Evolutionary conservation across 805 yeast genomes (phyloP), one percentile per base, ranked within the genome.

Genomic region (Saccharomycopsis fodiens): DNA sequence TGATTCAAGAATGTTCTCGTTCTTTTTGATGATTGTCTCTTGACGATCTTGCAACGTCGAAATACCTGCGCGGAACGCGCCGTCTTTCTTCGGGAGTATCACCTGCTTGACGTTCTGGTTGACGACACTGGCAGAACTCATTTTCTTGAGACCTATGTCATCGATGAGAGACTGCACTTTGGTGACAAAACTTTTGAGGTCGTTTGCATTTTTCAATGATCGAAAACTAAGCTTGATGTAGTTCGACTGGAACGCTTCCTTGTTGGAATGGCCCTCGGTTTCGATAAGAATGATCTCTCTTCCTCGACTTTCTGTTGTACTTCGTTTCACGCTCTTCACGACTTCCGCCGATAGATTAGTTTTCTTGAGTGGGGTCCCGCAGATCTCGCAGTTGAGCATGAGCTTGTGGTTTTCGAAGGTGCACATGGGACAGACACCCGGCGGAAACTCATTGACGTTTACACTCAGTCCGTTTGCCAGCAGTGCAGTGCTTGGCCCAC

Each of bases 381-480:
- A 91, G 58, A 93, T 73, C 61, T 91, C 98, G 62, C 98, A 91
- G 51, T 69, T 70, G 31, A 69, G 62, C 69, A 91, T 67, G 2
- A 85, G 76, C 0, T 88, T 84, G 60, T 89, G 96, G 59, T 91
- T 93, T 10, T 77, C 64, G 56, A 88, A 91, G 0, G 97, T 85
- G 54, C 95, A 85, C 10, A 67, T 59, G 3, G 77, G 69, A 48
- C 85, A 78, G n/a, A n/a, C n/a, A n/a, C n/a, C n/a, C n/a, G n/a
- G n/a, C n/a, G n/a, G n/a, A n/a, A n/a, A n/a, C 27, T 30, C 22
- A 19, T 19, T 7, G 15, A 4, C 12, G 36, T 41, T 22, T 47
- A n/a, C 29, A 7, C 16, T 13, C 32, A 15, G 16, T 35, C 12
- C 36, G 10, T 34, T 19, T 41, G 32, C 19, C 12, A 20, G 22